Evolutionary conservation across 1,139 yeast species (phyloP), one percentile per base, ranked within the genome.

Genomic region (Yamadazyma triangularis): DNA sequence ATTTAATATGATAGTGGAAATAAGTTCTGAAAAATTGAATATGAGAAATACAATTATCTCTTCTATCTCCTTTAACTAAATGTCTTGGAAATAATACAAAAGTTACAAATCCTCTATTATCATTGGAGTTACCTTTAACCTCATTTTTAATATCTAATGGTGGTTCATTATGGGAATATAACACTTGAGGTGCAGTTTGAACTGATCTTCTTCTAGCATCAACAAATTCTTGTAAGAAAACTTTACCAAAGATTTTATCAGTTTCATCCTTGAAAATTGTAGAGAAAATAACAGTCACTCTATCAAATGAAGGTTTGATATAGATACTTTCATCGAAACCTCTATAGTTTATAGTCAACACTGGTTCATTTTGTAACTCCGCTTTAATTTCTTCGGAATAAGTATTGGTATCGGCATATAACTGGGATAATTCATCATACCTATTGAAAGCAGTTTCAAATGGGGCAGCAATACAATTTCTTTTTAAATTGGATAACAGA

Each of bases 101-200:
- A 1, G 93, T 83, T 42, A 83, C 75, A 48, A 78, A 83, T 4
- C 89, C 82, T 53, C 77, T 79, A 47, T 75, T 73, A 26, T 79
- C 79, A 21, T 50, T 55, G 30, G 56, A 48, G 8, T 41, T 28
- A 21, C 41, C 48, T 25, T 50, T 57, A 8, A 58, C 64, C 10
- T 55, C 66, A 27, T 44, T 49, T 33, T 58, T 62, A 40, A 93
- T 79, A 57, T 91, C 99, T 51, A 87, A 70, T 8, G 99, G 99
- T n/a, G 96, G 86, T 45, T 87, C 96, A 42, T 72, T 73, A 50
- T 82, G 91, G 10, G 94, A 80, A 54, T 84, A 89, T 50, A 93
- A 73, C 32, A 91, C 99, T 65, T 93, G 99, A 15, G 99, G 98
- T 2, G 98, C 96, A 31, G 94, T 89, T 62, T 93, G 98, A 37